A percentile compares a stretch with the other conserved stretches of the same genome.
phyloP scores from a whole-genome alignment of 2,329 filamentous ascomycete species.

The Arthrinium puccinioides region DNA sequence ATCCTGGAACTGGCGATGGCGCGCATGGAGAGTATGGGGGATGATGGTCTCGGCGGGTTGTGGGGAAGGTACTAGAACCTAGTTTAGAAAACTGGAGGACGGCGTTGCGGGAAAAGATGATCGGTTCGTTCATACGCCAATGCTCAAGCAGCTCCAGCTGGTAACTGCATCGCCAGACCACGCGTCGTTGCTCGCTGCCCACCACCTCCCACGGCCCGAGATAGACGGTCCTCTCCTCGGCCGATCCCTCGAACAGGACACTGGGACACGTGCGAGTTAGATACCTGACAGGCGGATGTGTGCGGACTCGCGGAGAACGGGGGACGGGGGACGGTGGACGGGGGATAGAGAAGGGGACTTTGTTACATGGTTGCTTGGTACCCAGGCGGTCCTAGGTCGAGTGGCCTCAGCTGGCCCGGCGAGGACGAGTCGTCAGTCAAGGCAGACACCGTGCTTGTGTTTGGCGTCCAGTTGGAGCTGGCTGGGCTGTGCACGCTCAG shows the following conservation, averaged over 20 bases:
- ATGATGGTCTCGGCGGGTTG: slow-evolving; percentile 36
- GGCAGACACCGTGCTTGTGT: slow-evolving; percentile 38
- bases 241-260: slow-evolving; percentile 42
- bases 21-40: slow-evolving; percentile 41
- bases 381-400: slow-evolving; percentile 45
- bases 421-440: slow-evolving; percentile 30
- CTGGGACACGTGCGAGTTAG: slow-evolving; percentile 18
- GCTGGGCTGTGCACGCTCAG: slow-evolving; percentile 34
- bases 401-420: slow-evolving; percentile 32
- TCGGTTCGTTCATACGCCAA: slow-evolving; percentile 30
- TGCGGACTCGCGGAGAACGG: neutral
- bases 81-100: neutral
- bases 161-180: slow-evolving; percentile 48
- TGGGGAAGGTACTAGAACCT: slow-evolving; percentile 34
- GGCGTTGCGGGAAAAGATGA: slow-evolving; percentile 1
- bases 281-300: neutral
- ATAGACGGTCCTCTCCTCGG: slow-evolving; percentile 41
- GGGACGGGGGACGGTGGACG: slow-evolving; percentile 3
- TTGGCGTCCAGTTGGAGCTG: slow-evolving; percentile 39
- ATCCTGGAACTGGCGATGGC: slow-evolving; percentile 43
- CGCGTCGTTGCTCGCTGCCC: slow-evolving; percentile 36
- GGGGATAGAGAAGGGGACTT: slow-evolving; percentile 7
- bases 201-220: slow-evolving; percentile 47
- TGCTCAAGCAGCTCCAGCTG: slow-evolving; percentile 44
- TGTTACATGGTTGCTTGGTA: slow-evolving; percentile 47